These are phyloP conservation scores for Alnus rubra DNA, from an alignment of 306 rosid genomes.

Conservation along the genomic window DNA sequence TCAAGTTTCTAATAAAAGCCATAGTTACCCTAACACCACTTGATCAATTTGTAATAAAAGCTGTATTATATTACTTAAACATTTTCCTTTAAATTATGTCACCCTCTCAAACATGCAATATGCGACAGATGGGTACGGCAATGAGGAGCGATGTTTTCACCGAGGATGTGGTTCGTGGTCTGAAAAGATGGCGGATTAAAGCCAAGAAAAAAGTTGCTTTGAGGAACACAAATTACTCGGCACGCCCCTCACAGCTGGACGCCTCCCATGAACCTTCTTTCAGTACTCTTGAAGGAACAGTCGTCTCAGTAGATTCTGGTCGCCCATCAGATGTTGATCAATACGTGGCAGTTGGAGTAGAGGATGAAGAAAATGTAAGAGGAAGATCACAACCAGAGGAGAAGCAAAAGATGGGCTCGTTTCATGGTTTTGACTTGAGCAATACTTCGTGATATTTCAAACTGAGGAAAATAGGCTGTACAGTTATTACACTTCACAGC, in stretches of 20 bases:
- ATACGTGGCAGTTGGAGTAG: constrained; percentile 4
- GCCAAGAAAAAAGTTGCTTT: constrained; percentile 40
- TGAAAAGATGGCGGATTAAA: constrained; percentile 40
- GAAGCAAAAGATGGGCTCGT: constrained; percentile 15
- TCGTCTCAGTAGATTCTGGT: constrained; percentile 24
- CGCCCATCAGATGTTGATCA: constrained; percentile 1
- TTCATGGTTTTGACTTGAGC: constrained; percentile 23
- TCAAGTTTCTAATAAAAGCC: no score
- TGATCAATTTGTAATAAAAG: no score
- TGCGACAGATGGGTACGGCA: constrained; percentile 54
- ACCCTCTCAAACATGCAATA: background rate
- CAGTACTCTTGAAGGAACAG: constrained; percentile 20
- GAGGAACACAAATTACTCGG: constrained; percentile 7
- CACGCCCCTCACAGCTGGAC: constrained; percentile 19
- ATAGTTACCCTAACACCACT: no score
- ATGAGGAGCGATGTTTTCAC: constrained; percentile 54
- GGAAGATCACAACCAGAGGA: background rate
- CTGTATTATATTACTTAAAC: no score
- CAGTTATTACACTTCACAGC: background rate
- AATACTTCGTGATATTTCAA: background rate
- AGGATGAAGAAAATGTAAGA: constrained; percentile 1
- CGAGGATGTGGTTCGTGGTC: constrained; percentile 44
- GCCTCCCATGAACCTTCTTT: constrained; percentile 42
- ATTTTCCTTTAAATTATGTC: background rate
- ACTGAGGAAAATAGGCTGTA: background rate